A percentile compares a stretch with the other conserved stretches of the same genome.
These are phyloP conservation scores for Russula sp. DNA, from an alignment of 768 basidiomycete genomes.

Conservation along the genomic window DNA sequence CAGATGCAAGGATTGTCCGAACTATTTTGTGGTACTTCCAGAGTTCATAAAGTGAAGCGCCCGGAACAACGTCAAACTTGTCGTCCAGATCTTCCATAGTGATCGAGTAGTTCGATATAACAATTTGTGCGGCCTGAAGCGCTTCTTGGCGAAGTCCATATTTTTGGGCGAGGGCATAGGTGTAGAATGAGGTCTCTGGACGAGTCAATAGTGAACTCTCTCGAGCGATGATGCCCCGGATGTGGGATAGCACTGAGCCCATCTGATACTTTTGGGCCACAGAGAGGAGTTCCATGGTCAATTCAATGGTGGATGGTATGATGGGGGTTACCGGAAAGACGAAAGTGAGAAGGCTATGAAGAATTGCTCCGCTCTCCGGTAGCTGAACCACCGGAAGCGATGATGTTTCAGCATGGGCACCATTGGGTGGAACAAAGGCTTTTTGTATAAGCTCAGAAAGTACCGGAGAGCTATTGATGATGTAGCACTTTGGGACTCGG, in stretches of 20 bases:
- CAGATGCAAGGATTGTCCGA: neutral
- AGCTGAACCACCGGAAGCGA: neutral
- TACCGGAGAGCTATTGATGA: too few relatives aligned
- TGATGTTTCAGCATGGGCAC: too few relatives aligned
- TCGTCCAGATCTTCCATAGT: neutral
- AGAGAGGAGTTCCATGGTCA: neutral
- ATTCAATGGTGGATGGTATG: neutral
- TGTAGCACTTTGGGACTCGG: too few relatives aligned
- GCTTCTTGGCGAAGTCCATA: too few relatives aligned
- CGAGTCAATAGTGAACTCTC: neutral
- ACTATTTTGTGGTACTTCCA: neutral
- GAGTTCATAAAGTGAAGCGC: neutral
- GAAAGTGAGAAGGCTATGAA: constrained; percentile 6
- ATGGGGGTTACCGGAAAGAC: neutral
- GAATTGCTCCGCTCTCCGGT: neutral
- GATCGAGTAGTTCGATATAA: neutral
- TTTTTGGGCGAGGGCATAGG: neutral
- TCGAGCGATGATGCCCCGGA: neutral
- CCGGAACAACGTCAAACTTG: neutral
- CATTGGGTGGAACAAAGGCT: too few relatives aligned
- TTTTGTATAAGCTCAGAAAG: too few relatives aligned
- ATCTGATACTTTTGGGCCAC: constrained; percentile 7
- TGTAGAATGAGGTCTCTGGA: neutral
- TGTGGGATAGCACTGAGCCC: neutral
- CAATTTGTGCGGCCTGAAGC: too few relatives aligned